Percentiles rank a stretch among this genome's conserved stretches.
Conservation (phyloP, 768 basidiomycete species). For the Hygrophoropsis aurantiaca region DNA sequence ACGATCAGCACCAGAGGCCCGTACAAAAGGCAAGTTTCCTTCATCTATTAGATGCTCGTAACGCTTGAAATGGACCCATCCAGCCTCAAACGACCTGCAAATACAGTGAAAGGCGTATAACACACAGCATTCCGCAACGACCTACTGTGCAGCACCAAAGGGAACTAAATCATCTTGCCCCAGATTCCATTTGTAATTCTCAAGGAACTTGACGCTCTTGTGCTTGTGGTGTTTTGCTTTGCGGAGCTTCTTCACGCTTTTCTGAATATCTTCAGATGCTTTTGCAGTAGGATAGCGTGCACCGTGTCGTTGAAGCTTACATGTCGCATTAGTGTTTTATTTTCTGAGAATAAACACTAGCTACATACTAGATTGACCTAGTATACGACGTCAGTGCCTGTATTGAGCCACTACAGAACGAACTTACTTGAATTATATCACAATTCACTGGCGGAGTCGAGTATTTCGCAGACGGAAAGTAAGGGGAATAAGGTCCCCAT, state of each 20-base stretch:
- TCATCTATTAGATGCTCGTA: conserved; percentile 49
- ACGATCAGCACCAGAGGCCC: conserved; percentile 51
- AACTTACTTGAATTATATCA: conserved; percentile 50
- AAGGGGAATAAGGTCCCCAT: conserved; percentile 68
- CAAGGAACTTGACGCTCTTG: conserved; percentile 54
- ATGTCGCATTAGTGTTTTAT: conserved; percentile 2
- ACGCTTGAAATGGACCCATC: conserved; percentile 48
- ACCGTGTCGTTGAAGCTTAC: conserved; percentile 78
- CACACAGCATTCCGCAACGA: no score
- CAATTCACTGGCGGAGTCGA: conserved; percentile 48
- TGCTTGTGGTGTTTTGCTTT: conserved; percentile 45
- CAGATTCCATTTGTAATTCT: conserved; percentile 56
- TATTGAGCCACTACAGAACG: no score
- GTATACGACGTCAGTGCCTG: no score
- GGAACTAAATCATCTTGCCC: conserved; percentile 61
- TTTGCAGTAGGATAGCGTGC: conserved; percentile 70
- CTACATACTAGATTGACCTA: conserved; percentile 30
- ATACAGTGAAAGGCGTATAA: no score
- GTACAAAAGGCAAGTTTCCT: conserved; percentile 51
- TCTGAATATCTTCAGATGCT: conserved; percentile 41
- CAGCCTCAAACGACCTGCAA: conserved; percentile 50
- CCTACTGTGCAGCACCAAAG: conserved; percentile 66
- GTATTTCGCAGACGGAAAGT: conserved; percentile 49
- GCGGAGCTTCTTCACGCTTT: conserved; percentile 55
- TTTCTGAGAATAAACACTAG: no score